These are phyloP conservation scores for Primulina tabacum DNA, from an alignment of 257 asterid genomes.

Conservation along the genomic window DNA sequence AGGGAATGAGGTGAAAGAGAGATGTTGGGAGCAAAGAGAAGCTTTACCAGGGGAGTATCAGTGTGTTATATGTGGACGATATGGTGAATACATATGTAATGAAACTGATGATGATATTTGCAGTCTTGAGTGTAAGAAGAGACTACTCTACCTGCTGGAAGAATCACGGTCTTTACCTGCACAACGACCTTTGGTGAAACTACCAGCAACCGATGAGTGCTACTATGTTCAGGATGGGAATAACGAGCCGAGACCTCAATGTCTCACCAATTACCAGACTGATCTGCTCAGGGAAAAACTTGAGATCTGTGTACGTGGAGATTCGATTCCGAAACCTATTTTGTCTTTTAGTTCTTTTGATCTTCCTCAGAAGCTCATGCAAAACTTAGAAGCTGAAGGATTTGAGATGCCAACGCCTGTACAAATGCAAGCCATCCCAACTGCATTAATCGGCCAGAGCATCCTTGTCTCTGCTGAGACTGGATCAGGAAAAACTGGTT, in stretches of 20 bases:
- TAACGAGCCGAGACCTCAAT: constrained; percentile 26
- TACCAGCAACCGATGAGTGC: constrained; percentile 73
- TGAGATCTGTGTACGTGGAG: constrained; percentile 61
- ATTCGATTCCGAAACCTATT: constrained; percentile 49
- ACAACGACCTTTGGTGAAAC: constrained; percentile 35
- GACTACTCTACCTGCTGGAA: constrained; percentile 44
- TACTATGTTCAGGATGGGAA: constrained; percentile 59
- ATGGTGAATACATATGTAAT: constrained; percentile 90
- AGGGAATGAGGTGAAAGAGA: constrained; percentile 60
- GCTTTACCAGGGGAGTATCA: constrained; percentile 73
- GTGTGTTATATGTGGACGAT: constrained; percentile 78
- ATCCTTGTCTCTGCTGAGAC: constrained; percentile 89
- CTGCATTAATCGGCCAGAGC: constrained; percentile 67
- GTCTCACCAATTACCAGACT: constrained; percentile 36
- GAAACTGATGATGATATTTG: constrained; percentile 88
- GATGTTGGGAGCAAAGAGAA: constrained; percentile 86
- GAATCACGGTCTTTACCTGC: constrained; percentile 32
- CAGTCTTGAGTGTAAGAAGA: constrained; percentile 74
- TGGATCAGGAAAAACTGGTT: constrained; percentile 88
- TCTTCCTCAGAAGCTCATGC: constrained; percentile 72
- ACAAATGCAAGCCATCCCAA: constrained; percentile 94
- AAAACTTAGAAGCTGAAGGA: constrained; percentile 71
- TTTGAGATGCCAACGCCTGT: constrained; percentile 93
- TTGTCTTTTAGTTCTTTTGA: constrained; percentile 70
- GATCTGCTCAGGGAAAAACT: constrained; percentile 56